Percentiles rank a stretch among this genome's conserved stretches.
Evolutionary conservation across 768 basidiomycete species (phyloP).

Genomic region (Amyloporia xantha): DNA sequence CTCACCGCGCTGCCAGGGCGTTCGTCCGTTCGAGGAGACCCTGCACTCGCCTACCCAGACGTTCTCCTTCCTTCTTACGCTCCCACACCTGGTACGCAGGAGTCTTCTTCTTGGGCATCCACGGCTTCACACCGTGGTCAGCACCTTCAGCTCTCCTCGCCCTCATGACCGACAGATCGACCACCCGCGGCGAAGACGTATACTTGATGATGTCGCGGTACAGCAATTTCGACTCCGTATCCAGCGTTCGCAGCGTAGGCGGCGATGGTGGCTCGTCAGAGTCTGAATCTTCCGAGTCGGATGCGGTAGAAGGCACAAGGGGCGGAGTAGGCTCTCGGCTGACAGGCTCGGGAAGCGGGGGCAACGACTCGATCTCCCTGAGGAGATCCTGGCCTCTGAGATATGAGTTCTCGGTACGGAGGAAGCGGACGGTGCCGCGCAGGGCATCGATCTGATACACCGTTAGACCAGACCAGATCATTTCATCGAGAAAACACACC

Average conservation of each 20-base stretch:
- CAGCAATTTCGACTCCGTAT: slow-evolving; percentile 78
- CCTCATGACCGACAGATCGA: slow-evolving; percentile 69
- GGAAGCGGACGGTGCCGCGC: slow-evolving; percentile 85
- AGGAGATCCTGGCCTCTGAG: slow-evolving; percentile 91
- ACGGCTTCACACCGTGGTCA: slow-evolving; percentile 42
- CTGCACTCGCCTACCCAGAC: slow-evolving; percentile 59
- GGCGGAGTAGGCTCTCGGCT: slow-evolving; percentile 56
- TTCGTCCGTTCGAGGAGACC: slow-evolving; percentile 65
- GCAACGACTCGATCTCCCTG: slow-evolving; percentile 70
- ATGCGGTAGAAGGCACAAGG: slow-evolving; percentile 54
- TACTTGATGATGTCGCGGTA: slow-evolving; percentile 87
- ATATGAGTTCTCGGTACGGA: slow-evolving; percentile 90
- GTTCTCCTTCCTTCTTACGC: slow-evolving; percentile 69
- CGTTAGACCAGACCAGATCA: neutral
- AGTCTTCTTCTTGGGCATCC: slow-evolving; percentile 76
- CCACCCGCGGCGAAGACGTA: slow-evolving; percentile 76
- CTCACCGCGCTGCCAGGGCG: slow-evolving; percentile 17
- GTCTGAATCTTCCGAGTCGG: slow-evolving; percentile 61
- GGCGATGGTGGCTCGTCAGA: slow-evolving; percentile 38
- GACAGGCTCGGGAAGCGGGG: slow-evolving; percentile 47
- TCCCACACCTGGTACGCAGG: slow-evolving; percentile 80
- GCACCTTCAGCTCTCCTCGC: slow-evolving; percentile 45
- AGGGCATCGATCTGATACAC: slow-evolving; percentile 71
- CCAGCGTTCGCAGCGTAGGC: slow-evolving; percentile 56
- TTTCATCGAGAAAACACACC: slow-evolving; percentile 32